Base-by-base conservation (phyloP, 2,329 filamentous ascomycete genomes). In the Diplodia mutila region DNA sequence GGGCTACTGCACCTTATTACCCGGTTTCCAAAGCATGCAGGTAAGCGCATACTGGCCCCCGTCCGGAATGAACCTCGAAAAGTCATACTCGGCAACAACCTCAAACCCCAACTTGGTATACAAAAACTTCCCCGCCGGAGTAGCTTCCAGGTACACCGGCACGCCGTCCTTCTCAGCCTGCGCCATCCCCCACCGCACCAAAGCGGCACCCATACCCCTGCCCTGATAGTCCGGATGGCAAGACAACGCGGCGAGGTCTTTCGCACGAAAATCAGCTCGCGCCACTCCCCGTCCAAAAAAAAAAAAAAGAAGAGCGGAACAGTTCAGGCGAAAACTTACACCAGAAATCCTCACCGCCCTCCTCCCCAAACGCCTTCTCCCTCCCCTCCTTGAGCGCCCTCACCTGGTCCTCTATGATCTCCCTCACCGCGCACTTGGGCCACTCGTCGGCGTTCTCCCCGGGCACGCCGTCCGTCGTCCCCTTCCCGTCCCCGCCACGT, bases 141-240 rank as follows among this genome's bases (percentile, higher is more conserved):
- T 79, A 8, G 77, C 75, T 69, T 81, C 80, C 39, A 84, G 57
- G 72, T 81, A 83, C 1, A 72, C 72, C 12, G 73, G 72, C 54
- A 82, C 49, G 0, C 77, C 76, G 57, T 78, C 70, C 57, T 74
- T 69, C 69, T 83, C 81, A 16, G 59, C 65, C 32, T 61, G 46
- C 21, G 66, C 67, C 37, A 64, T n/a, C 18, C 63, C 68, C 69
- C 69, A 57, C 1, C 21, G 21, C 27, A 68, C 34, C 57, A 65
- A 25, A 52, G 51, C n/a, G 12, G 57, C 25, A 51, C 67, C 46
- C 18, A 66, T 8, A 32, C 59, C 51, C 23, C 51, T 66, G 16
- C 57, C 51, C 21, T 66, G 67, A 25, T 52, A 57, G 39, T 64
- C 53, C 6, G 65, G 67, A 27, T 69, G 27, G 16, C 37, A 57